phyloP scores from a whole-genome alignment of 2,329 filamentous ascomycete genomes.

The Domatiomyces catenatus region DNA sequence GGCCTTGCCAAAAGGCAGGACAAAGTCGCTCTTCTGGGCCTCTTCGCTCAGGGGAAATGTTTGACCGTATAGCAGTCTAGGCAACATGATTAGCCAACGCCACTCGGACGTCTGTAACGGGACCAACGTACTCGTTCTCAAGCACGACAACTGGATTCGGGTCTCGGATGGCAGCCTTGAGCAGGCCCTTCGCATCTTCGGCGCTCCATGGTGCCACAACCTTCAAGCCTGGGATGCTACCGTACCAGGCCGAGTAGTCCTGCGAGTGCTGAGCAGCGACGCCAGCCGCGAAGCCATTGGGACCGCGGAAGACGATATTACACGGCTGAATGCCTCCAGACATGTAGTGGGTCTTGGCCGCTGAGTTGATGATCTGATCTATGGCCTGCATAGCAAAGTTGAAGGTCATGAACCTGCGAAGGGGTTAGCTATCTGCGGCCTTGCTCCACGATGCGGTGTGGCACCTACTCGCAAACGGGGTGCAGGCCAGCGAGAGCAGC shows the following conservation, averaged over 20 bases:
- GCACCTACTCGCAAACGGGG: constrained; percentile 58
- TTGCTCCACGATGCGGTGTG: neutral
- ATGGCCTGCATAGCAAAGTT: constrained; percentile 99
- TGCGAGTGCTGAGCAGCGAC: constrained; percentile 97
- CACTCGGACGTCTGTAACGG: neutral
- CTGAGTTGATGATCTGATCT: constrained; percentile 98
- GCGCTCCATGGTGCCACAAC: constrained; percentile 92
- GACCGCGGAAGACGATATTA: constrained; percentile 98
- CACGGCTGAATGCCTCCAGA: constrained; percentile 98
- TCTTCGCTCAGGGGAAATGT: constrained; percentile 94
- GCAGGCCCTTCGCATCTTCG: constrained; percentile 92
- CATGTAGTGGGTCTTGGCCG: constrained; percentile 99
- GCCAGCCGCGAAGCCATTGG: constrained; percentile 93
- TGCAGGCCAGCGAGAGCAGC: constrained; percentile 87
- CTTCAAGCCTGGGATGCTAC: constrained; percentile 92
- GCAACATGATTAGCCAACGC: constrained; percentile 18
- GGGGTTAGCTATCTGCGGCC: constrained; percentile 1
- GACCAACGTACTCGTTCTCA: constrained; percentile 54
- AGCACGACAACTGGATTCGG: constrained; percentile 90
- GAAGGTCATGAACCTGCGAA: constrained; percentile 99
- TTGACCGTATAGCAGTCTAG: constrained; percentile 71
- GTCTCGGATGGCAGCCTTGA: constrained; percentile 96
- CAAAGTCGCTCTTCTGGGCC: constrained; percentile 90
- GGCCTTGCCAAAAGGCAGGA: constrained; percentile 94
- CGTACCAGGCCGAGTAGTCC: constrained; percentile 98